A percentile compares a stretch with the other conserved stretches of the same genome.
phyloP scores from a whole-genome alignment of 176 grass and related monocot species.

The Pontederia paniculata region DNA sequence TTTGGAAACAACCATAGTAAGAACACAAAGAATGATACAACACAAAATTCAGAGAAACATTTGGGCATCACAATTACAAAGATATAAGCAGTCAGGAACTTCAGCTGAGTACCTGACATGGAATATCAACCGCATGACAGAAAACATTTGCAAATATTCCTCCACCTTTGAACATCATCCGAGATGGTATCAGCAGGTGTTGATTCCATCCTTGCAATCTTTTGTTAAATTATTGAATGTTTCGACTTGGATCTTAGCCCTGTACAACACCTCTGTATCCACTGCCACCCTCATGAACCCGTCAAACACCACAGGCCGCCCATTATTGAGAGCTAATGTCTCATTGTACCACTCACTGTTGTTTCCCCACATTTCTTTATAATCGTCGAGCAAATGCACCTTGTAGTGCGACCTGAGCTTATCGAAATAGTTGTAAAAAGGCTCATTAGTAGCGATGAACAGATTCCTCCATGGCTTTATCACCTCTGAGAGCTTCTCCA shows the following conservation, averaged over 20 bases:
- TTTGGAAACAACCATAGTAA: too few species aligned
- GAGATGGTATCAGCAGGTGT: slow-evolving; percentile 33
- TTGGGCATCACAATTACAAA: too few species aligned
- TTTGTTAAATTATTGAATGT: slow-evolving; percentile 90
- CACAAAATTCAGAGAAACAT: too few species aligned
- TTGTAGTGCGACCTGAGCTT: slow-evolving; percentile 80
- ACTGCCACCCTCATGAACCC: slow-evolving; percentile 83
- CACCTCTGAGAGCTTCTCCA: slow-evolving; percentile 45
- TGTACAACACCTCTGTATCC: slow-evolving; percentile 79
- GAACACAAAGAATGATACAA: too few species aligned
- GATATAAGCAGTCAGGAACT: too few species aligned
- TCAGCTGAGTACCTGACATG: too few species aligned
- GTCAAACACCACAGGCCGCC: slow-evolving; percentile 47
- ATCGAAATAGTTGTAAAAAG: slow-evolving; percentile 86
- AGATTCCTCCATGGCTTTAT: slow-evolving; percentile 49
- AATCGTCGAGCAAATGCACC: slow-evolving; percentile 91
- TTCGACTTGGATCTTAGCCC: slow-evolving; percentile 59
- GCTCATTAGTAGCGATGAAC: slow-evolving; percentile 80
- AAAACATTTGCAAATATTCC: too few species aligned
- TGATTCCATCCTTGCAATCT: slow-evolving; percentile 91
- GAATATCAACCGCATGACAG: too few species aligned
- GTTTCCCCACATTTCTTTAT: slow-evolving; percentile 66
- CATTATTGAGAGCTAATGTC: slow-evolving; percentile 39
- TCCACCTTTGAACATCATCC: too few species aligned
- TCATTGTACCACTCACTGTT: slow-evolving; percentile 89